Evolutionary conservation across 2,329 filamentous ascomycete species (phyloP), one percentile per base, ranked within the genome.

Genomic region (Beauveria pseudobassiana): DNA sequence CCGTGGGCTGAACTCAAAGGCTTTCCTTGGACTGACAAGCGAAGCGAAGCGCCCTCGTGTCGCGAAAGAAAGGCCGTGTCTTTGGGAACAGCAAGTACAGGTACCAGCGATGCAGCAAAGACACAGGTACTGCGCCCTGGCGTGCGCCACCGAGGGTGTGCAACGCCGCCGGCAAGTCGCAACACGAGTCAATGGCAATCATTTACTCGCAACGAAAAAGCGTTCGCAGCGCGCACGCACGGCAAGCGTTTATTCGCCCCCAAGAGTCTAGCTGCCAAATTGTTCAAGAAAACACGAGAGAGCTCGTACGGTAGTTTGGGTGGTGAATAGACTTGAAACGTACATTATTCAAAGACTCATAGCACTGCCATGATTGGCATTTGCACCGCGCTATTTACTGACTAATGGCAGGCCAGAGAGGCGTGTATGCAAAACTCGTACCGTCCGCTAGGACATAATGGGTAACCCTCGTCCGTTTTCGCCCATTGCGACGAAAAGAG

Each of bases 401-500:
- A 61, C 59, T 54, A 61, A 55, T 49, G 58, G 28, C 45, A 58
- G 43, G 52, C 50, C 34, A n/a, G 34, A 40, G 38, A 49, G 43
- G 55, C 30, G 45, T 58, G 43, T 22, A n/a, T 28, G 12, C 16
- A 7, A 55, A 61, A 49, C 50, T 61, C 50, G 45, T 51, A 55
- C 59, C 50, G 7, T 3, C 42, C 59, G 28, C 59, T 61, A 61
- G 51, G n/a, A 40, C 59, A 18, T n/a, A 49, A 55, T 30, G 10
- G 59, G 59, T 26, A 61, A 49, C 42, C 49, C 51, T 55, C 48
- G 22, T 61, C 51, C 59, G 59, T 43, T 46, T 61, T 42, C 58
- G 42, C 58, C 18, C 26, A 20, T 48, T 24, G 28, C 7, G 22
- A 5, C 24, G 30, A 56, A 20, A 55, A 42, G 7, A 26, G 40